These are phyloP conservation scores for Leccinum variicolor DNA, from an alignment of 768 basidiomycete genomes.

Conservation along the genomic window DNA sequence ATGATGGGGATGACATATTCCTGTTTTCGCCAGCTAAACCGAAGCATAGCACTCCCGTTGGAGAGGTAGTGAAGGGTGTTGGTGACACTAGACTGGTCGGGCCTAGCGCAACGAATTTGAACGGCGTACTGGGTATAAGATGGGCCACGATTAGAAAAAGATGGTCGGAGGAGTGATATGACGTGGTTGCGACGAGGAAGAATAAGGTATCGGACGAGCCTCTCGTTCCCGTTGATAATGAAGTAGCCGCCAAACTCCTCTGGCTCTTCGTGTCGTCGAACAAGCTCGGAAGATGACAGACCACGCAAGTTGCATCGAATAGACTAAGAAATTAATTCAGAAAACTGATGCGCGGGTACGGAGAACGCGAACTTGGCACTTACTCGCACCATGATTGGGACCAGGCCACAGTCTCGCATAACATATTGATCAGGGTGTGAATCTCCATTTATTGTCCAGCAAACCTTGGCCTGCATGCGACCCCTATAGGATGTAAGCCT, in stretches of 20 bases:
- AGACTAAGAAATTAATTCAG: slow-evolving; percentile 51
- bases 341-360: neutral
- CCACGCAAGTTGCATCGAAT: slow-evolving; percentile 87
- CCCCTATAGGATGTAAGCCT: slow-evolving; percentile 89
- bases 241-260: slow-evolving; percentile 99
- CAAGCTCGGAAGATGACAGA: slow-evolving; percentile 83
- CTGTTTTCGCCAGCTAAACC: slow-evolving; percentile 96
- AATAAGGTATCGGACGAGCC: slow-evolving; percentile 96
- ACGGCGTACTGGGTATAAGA: slow-evolving; percentile 94
- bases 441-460: slow-evolving; percentile 71
- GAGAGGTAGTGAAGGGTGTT: slow-evolving; percentile 98
- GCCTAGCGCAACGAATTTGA: slow-evolving; percentile 91
- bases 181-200: slow-evolving; percentile 95
- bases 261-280: slow-evolving; percentile 89
- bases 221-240: slow-evolving; percentile 98
- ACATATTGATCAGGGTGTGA: slow-evolving; percentile 66
- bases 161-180: slow-evolving; percentile 86
- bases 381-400: slow-evolving; percentile 97
- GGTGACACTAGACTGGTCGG: slow-evolving; percentile 89
- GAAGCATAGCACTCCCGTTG: slow-evolving; percentile 93
- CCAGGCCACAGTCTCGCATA: slow-evolving; percentile 81
- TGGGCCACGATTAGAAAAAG: slow-evolving; percentile 89
- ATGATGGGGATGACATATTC: slow-evolving; percentile 99
- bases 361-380: slow-evolving; percentile 29
- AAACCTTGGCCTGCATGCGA: slow-evolving; percentile 81